Evolutionary conservation across 106 monocot species (phyloP), one percentile per base, ranked within the genome.

Genomic region (Dendrobium catenatum): DNA sequence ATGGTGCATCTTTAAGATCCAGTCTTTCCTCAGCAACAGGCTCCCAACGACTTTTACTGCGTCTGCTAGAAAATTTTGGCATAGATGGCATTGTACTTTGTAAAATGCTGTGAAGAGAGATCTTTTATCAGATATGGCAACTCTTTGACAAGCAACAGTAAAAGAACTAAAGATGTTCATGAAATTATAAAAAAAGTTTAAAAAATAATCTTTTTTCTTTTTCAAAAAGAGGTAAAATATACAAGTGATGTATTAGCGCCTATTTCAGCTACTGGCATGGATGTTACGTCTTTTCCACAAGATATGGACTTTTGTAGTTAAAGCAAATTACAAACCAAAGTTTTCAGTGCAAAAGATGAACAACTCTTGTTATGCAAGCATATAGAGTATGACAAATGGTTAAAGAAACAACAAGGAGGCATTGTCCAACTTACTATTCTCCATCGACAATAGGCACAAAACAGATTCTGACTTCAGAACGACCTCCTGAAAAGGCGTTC

Each of bases 21-120:
- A 86, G 47, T 42, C 84, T 88, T 58, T 98, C 93, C 44, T 96
- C 97, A 19, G 83, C 81, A 81, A 93, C 58, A 61, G 97, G 94
- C 78, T 98, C 97, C 97, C 97, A 98, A 20, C 97, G 81, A 88
- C 97, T 98, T 91, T 98, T 98, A 47, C 29, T 72, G 19, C 97
- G 94, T 47, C 84, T 90, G 55, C 66, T 83, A 73, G 91, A 88
- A 81, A 68, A 77, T 44, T 84, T 90, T 26, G 85, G 19, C 79
- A 90, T 76, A 48, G 81, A 54, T n/a, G 80, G 84, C 55, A 76
- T 66, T 27, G 81, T 51, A 79, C n/a, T 88, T 26, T 81, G 78
- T 68, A 79, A 48, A 68, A 54, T 92, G 80, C 89, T 89, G 85
- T 76, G 27, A 76, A 10, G 26, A 27, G 2, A 76, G 26, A 76